Base-by-base conservation (phyloP, 768 basidiomycete species). In the Termitomyces sp. region DNA sequence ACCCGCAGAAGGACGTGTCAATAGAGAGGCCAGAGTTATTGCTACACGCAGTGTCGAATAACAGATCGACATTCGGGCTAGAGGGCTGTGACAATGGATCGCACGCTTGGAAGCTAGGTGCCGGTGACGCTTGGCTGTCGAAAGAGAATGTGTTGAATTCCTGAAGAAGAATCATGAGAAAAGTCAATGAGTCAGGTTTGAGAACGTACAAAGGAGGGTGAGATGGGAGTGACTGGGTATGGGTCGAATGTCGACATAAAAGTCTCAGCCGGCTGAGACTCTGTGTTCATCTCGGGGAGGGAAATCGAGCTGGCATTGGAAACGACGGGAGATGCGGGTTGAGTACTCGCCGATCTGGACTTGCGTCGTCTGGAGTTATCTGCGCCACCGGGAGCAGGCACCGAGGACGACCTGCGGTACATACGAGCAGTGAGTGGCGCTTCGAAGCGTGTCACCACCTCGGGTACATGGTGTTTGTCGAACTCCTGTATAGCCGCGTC, bases 361-460 rank as follows among this genome's bases (percentile, higher is more conserved):
- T 71, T 66, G 42, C 62, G 65, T 47, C 70, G 61, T n/a, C 67
- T 65, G 5, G 68, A 68, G 25, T 71, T 69, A 50, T 74, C 73
- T 43, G 74, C 77, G 5, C 73, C 71, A 52, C 81, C 78, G 10
- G 79, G 76, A 29, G 81, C 71, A 2, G 85, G 85, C 3, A 78
- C 83, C 48, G 87, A 89, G 11, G 86, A 87, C 31, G 87, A 88
- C 40, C 89, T 84, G 47, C 83, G 81, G 75, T 84, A 92, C 50
- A 82, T 78, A 56, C 83, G 80, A n/a, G 86, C 88, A 0, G 89
- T 91, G 45, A 91, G 83, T 46, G 89, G 89, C 1, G 82, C 78
- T 70, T 90, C 88, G 70, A 91, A 91, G 56, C 88, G 81, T 10
- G 89, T 89, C 47, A 88, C 78, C 67, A 91, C 75, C 71, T 86